phyloP scores from a whole-genome alignment of 1,284 basidiomycete genomes.

The Termitomyces sp. region DNA sequence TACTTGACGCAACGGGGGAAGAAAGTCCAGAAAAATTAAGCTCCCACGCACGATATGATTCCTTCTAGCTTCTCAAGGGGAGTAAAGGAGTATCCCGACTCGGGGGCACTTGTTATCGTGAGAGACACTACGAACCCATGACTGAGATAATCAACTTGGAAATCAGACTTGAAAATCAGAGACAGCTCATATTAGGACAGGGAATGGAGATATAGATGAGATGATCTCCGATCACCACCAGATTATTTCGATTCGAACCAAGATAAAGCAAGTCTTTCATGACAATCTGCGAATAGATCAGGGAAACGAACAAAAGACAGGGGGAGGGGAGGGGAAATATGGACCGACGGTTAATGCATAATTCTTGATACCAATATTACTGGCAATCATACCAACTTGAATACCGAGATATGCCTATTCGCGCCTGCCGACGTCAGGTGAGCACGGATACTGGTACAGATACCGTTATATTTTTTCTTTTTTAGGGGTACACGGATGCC shows the following conservation, averaged over 20 bases:
- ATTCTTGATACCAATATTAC: background rate
- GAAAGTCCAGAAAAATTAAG: background rate
- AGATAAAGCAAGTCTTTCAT: background rate
- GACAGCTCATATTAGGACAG: background rate
- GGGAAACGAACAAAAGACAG: background rate
- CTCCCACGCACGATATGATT: background rate
- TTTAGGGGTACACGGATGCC: too few relatives aligned
- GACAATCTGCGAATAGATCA: background rate
- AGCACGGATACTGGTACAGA: background rate
- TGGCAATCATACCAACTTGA: background rate
- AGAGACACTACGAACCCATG: background rate
- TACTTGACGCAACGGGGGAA: background rate
- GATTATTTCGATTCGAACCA: background rate
- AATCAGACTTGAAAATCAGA: background rate
- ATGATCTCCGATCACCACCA: background rate
- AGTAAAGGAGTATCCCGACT: background rate
- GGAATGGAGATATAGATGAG: too few relatives aligned
- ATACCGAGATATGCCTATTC: too few relatives aligned
- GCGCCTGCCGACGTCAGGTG: background rate
- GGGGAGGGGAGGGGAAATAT: too few relatives aligned
- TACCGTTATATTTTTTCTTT: background rate
- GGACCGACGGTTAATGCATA: background rate
- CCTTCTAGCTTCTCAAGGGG: background rate
- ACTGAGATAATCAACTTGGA: background rate
- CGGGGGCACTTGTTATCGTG: background rate